Conservation (phyloP, 306 rosid genomes). For the Abrus pulchellus region DNA sequence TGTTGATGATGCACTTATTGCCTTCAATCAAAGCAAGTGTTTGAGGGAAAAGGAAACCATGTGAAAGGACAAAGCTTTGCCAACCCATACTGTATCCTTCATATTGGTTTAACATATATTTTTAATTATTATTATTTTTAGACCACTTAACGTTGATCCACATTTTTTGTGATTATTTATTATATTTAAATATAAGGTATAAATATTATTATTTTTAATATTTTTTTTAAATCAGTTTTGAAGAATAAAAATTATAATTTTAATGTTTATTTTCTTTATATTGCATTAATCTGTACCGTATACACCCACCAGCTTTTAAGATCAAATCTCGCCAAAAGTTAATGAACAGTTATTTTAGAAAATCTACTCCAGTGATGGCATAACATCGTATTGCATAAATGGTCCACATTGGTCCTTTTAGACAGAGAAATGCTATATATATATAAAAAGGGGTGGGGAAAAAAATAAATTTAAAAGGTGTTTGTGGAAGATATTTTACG, state of each 20-base stretch:
- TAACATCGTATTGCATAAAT: neutral
- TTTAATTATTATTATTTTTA: too few relatives aligned
- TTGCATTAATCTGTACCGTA: neutral
- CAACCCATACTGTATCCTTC: neutral
- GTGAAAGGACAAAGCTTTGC: neutral
- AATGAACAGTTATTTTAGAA: conserved; percentile 6
- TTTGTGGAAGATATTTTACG: too few relatives aligned
- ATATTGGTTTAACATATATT: neutral
- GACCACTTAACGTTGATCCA: too few relatives aligned
- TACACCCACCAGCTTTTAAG: neutral
- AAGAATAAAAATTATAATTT: too few relatives aligned
- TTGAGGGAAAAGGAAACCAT: neutral
- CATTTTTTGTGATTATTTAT: too few relatives aligned
- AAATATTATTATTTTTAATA: too few relatives aligned
- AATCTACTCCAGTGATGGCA: neutral
- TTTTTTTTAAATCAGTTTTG: too few relatives aligned
- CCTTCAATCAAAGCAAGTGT: too few relatives aligned
- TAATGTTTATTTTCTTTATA: neutral
- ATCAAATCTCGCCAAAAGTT: neutral
- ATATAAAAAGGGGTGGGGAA: too few relatives aligned
- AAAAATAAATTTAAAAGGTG: neutral
- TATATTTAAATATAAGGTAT: too few relatives aligned
- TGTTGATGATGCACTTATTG: too few relatives aligned
- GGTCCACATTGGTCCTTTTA: conserved; percentile 30
- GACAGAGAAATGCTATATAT: too few relatives aligned